Evolutionary conservation across 2,329 filamentous ascomycete species (phyloP), one percentile per base, ranked within the genome.

Genomic region (Colletotrichum scovillei): DNA sequence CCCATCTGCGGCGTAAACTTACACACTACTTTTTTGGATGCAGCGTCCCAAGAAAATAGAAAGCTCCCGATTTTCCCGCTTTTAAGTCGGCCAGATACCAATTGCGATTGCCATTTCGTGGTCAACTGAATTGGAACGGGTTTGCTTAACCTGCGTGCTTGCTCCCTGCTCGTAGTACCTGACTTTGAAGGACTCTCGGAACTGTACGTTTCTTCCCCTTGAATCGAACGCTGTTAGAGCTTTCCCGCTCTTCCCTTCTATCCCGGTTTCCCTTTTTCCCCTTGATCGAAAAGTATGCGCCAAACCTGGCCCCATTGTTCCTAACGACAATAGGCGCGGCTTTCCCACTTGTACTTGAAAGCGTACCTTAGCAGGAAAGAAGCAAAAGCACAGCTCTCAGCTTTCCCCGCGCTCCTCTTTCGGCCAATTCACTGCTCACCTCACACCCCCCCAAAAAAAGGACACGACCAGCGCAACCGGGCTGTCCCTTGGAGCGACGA

Each of bases 401-500:
- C 67, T 53, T 62, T 58, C 57, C 69, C 63, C 72, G 68, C 68
- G 60, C 59, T 64, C 42, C 57, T 68, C 55, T 53, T 69, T 64
- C 38, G 60, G 42, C 24, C 69, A 63, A 63, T 70, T 70, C 59
- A 28, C 49, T 59, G 38, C 63, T 74, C 68, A 59, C 57, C 63
- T 59, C 32, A 28, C 26, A 42, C 65, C 64, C 22, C 22, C 22
- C 64, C 35, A 28, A 42, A 64, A 64, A 30, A 32, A 30, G 22
- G 38, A 42, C 38, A 28, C 63, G 6, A 24, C 19, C 22, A 62
- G 49, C 67, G 49, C 60, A 58, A 66, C 71, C 49, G 49, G 71
- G 71, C 71, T 71, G 19, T 66, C 30, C 71, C 71, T 68, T 72
- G 72, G 59, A 68, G 22, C 69, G 69, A 68, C 72, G 63, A 72